These are phyloP conservation scores for Acorus calamus DNA, from an alignment of 106 monocot genomes.

Conservation along the genomic window DNA sequence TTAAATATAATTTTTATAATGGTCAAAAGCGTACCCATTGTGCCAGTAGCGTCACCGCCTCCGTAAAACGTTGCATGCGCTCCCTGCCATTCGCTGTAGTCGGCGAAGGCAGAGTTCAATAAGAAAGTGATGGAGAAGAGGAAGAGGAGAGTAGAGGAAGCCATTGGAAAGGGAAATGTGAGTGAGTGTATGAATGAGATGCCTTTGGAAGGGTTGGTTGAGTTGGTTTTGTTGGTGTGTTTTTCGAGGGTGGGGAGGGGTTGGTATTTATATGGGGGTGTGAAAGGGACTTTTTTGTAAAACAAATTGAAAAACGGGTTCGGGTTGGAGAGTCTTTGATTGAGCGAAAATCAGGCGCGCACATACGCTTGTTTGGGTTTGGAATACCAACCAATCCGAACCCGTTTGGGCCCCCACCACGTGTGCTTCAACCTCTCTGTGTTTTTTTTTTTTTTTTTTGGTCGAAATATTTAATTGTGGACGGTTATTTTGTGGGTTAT, in stretches of 20 bases:
- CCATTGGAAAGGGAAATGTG: constrained; percentile 6
- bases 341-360: not conserved
- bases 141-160: constrained; percentile 15
- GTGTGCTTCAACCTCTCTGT: too few species aligned
- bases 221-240: too few species aligned
- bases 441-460: too few species aligned
- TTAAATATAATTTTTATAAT: not conserved
- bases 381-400: not conserved
- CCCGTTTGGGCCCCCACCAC: too few species aligned
- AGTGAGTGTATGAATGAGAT: too few species aligned
- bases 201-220: too few species aligned
- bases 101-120: not conserved
- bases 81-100: constrained; percentile 24
- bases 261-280: constrained; percentile 1
- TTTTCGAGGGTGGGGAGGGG: not conserved
- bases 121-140: constrained; percentile 10
- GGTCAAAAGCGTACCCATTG: constrained; percentile 34
- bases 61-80: constrained; percentile 58
- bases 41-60: constrained; percentile 48
- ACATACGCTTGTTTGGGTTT: constrained; percentile 1
- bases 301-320: not conserved
- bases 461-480: too few species aligned
- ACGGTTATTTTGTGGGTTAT: too few species aligned
- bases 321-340: not conserved
- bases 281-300: not conserved